Evolutionary conservation across 2,329 filamentous ascomycete genomes (phyloP), one percentile per base, ranked within the genome.

Genomic region (Colletotrichum eleusines): DNA sequence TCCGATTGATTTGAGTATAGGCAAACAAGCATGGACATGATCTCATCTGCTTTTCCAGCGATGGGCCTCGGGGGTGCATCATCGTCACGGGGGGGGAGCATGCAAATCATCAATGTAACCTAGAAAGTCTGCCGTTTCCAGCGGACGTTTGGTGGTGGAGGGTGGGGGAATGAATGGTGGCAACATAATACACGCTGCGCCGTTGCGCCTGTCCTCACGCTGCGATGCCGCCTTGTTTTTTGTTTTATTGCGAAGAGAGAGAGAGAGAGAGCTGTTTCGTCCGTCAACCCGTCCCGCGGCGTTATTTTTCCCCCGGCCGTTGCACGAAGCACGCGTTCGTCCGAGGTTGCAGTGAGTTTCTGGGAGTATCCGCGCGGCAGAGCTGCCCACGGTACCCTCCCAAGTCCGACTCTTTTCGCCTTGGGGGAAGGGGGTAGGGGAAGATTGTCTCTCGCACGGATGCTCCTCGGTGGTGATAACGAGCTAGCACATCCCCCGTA

Each of bases 1-100:
- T 71, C 69, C 69, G 69, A 63, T 63, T 63, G 69, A 63, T 63
- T 63, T 71, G 69, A 68, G 44, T 63, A 59, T 54, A 42, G 28
- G 51, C 69, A 63, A 48, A 69, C 38, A 63, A 48, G 63, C 38
- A 46, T 46, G 58, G 7, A 12, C 44, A 55, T 53, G n/a, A 40
- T 66, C 20, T 51, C 33, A 16, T 48, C 20, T 20, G 14, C 20
- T 44, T 33, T 60, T 48, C 42, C 16, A 42, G 40, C 40, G 16
- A 42, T 2, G 9, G 33, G 33, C 33, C 9, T 5, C 16, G 35
- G 38, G n/a, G 18, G n/a, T n/a, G n/a, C n/a, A n/a, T n/a, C 33
- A 16, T 23, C 18, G 8, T 23, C 31, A 28, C 26, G 20, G 44
- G 4, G 6, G 42, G n/a, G 12, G 48, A 16, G 42, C 55, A 20